These are phyloP conservation scores for Penicillium paxilli DNA, from an alignment of 495 filamentous ascomycete species.

Conservation along the genomic window DNA sequence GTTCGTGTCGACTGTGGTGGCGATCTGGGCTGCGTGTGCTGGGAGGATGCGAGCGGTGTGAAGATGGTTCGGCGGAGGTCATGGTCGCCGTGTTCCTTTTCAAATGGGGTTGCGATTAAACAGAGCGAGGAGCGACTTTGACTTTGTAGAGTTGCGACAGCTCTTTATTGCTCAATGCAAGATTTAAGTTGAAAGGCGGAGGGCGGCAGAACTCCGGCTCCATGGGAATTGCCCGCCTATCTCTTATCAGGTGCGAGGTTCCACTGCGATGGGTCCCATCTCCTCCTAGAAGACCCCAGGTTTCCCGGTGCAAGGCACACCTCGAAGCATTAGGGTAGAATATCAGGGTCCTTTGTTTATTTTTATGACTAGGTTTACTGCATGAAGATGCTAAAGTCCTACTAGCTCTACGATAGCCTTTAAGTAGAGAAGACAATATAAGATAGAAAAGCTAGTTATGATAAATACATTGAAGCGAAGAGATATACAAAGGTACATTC, in stretches of 20 bases:
- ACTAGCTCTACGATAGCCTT: not conserved
- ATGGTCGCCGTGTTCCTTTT: conserved; percentile 8
- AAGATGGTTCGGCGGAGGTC: conserved; percentile 22
- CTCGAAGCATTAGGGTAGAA: no score
- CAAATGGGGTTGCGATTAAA: not conserved
- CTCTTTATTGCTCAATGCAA: no score
- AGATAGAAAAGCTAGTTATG: conserved; percentile 17
- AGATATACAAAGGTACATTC: conserved; percentile 20
- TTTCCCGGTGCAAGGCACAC: no score
- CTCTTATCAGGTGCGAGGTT: not conserved
- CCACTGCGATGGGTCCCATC: no score
- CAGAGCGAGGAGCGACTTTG: conserved; percentile 1
- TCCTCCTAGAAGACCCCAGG: no score
- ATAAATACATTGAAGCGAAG: conserved; percentile 29
- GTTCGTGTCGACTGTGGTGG: conserved; percentile 23
- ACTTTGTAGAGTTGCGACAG: no score
- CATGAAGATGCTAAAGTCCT: no score
- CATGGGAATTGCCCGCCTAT: not conserved
- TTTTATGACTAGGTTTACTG: no score
- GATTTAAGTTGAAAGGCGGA: no score
- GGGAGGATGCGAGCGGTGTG: conserved; percentile 9
- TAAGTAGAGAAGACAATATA: not conserved
- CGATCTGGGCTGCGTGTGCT: conserved; percentile 11
- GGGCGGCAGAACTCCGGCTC: not conserved
- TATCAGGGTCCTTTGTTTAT: no score